These are phyloP conservation scores for Malus domestica DNA, from an alignment of 306 rosid species.

Conservation along the genomic window DNA sequence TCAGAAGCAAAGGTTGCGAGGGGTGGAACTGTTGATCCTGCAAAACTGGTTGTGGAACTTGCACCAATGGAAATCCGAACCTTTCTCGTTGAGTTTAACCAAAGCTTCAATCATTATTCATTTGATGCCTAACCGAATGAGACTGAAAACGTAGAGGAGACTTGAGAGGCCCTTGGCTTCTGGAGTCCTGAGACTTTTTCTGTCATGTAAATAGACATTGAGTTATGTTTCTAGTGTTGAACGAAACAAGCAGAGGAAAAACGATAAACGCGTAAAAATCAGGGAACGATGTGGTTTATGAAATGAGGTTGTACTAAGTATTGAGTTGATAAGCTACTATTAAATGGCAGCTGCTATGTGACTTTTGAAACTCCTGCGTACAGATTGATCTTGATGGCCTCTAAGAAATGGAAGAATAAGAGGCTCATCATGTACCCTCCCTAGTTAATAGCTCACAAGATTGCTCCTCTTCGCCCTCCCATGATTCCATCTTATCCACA, in stretches of 20 bases:
- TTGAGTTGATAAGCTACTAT: not conserved
- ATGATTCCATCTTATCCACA: too few species aligned
- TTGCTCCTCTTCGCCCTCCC: too few species aligned
- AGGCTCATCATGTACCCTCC: too few species aligned
- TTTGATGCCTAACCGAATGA: slow-evolving; percentile 20
- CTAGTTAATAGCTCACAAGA: too few species aligned
- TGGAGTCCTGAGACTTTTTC: not conserved
- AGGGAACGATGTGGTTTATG: not conserved
- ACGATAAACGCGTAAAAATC: not conserved
- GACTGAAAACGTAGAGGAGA: not conserved
- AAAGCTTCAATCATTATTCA: not conserved
- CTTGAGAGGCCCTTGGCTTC: not conserved
- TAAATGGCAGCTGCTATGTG: too few species aligned
- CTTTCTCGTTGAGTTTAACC: slow-evolving; percentile 40
- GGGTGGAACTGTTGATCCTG: slow-evolving; percentile 72
- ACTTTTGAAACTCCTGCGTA: too few species aligned
- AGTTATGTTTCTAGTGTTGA: not conserved
- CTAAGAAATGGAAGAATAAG: too few species aligned
- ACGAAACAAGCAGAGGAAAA: too few species aligned
- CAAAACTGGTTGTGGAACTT: slow-evolving; percentile 63
- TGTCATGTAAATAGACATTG: not conserved
- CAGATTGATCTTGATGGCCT: too few species aligned
- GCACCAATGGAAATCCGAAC: slow-evolving; percentile 88
- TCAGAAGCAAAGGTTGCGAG: slow-evolving; percentile 37
- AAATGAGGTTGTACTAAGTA: not conserved